Base-by-base conservation (phyloP, 1,284 basidiomycete genomes). In the Chalciporus sp. region DNA sequence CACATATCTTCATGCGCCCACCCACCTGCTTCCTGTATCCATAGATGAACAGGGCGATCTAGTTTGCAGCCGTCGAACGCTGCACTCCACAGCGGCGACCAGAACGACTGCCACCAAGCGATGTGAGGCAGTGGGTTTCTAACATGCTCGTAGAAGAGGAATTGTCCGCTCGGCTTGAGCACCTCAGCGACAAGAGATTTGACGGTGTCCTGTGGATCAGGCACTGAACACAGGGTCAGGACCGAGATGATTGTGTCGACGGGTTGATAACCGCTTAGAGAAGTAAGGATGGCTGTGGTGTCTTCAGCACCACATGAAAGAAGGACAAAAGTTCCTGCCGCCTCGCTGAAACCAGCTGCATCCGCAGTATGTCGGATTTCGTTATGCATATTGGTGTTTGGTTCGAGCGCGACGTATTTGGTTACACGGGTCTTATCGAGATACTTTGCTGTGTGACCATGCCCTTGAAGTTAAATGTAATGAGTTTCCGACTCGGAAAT, bases 141-240 rank as follows among this genome's bases (percentile, higher is more conserved):
- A 9, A 88, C 84, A 60, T 90, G 86, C 66, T 90, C 87, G 56
- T 82, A 83, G 61, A 81, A 83, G 17, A 88, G 70, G 1, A 90
- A 57, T 53, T 76, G 72, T 0, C 86, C 87, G 0, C 82, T 83
- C 0, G 83, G 77, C 53, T 76, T 79, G 28, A 90, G 73, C 2
- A 82, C 72, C 11, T 78, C 72, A 1, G 69, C 64, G 7, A 78
- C 72, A 9, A 89, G 72, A 1, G 63, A 66, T 2, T 55, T 42
- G 17, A 87, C 64, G 0, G 78, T 76, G 6, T 64, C 57, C 52
- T 79, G 64, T 0, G 85, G 82, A 2, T 71, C 57, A 0, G 84
- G 83, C 14, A 90, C 68, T 4, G 83, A 78, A 67, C 86, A 88
- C 14, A 88, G 66, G 0, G 84, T 80, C 35, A 87, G 72, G 33